Evolutionary conservation across 305 asterid species (phyloP).

Genomic region (Fraxinus dipetala): DNA sequence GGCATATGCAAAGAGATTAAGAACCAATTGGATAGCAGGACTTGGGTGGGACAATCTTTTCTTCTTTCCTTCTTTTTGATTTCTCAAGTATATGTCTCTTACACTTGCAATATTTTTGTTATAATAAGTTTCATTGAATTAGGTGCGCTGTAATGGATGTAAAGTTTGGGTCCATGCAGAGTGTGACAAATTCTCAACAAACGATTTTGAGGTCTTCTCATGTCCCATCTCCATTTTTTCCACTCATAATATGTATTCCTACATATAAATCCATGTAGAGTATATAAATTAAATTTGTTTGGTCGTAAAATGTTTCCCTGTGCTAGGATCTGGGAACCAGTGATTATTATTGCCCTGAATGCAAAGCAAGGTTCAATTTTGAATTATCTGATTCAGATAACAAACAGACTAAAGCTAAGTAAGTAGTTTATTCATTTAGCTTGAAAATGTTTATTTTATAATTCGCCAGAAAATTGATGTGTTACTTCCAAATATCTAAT

Average conservation of each 20-base stretch:
- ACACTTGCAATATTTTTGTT: background rate
- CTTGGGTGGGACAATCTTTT: conserved; percentile 70
- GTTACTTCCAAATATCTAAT: conserved; percentile 8
- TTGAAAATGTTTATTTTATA: conserved; percentile 13
- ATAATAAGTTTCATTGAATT: conserved; percentile 21
- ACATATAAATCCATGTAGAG: conserved; percentile 4
- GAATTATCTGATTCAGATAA: conserved; percentile 92
- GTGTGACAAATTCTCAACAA: conserved; percentile 72
- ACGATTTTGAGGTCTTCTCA: conserved; percentile 52
- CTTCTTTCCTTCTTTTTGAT: conserved; percentile 16
- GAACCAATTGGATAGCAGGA: conserved; percentile 73
- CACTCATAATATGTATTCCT: conserved; percentile 10
- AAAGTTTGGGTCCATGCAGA: conserved; percentile 96
- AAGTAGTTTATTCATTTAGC: conserved; percentile 33
- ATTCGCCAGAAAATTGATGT: conserved; percentile 8
- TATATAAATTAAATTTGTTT: conserved; percentile 21
- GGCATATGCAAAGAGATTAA: conserved; percentile 94
- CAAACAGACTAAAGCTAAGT: conserved; percentile 56
- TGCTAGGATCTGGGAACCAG: conserved; percentile 60
- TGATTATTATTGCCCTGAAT: conserved; percentile 90
- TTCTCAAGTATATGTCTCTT: conserved; percentile 21
- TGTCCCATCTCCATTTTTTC: conserved; percentile 22
- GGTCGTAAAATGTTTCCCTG: conserved; percentile 26
- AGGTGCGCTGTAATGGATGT: conserved; percentile 94
- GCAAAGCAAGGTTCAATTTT: conserved; percentile 89